Percentiles rank a stretch among this genome's conserved stretches.
Conservation (phyloP, 768 basidiomycete genomes). For the Fomitopsis serialis region DNA sequence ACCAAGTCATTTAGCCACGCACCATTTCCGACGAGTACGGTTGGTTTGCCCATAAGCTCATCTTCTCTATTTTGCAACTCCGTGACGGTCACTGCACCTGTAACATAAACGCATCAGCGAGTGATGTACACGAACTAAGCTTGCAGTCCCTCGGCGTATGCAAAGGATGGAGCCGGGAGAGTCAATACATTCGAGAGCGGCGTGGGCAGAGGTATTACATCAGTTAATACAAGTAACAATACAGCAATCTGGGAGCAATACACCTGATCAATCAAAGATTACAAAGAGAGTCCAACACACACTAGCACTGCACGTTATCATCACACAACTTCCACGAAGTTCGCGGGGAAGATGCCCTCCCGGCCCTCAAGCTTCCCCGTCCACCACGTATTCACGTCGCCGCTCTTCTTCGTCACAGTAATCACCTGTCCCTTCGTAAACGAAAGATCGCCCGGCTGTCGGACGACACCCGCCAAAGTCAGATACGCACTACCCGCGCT, state of each 20-base stretch:
- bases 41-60: too few relatives aligned
- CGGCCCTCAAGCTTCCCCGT: slow-evolving; percentile 57
- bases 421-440: slow-evolving; percentile 77
- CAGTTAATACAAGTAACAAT: not conserved
- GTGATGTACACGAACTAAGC: too few relatives aligned
- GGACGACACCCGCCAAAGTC: slow-evolving; percentile 6
- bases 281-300: not conserved
- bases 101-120: too few relatives aligned
- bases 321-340: slow-evolving; percentile 68
- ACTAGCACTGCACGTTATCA: not conserved
- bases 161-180: too few relatives aligned
- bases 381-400: slow-evolving; percentile 81
- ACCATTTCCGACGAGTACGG: too few relatives aligned
- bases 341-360: slow-evolving; percentile 76
- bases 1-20: too few relatives aligned
- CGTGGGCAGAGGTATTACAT: not conserved
- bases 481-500: not conserved
- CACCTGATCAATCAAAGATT: not conserved
- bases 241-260: not conserved
- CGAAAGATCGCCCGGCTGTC: slow-evolving; percentile 72
- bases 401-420: slow-evolving; percentile 59
- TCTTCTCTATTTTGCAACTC: too few relatives aligned
- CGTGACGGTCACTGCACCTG: too few relatives aligned
- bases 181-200: not conserved
- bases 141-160: too few relatives aligned